Base-by-base conservation (phyloP, 768 basidiomycete species). In the Tylopilus intermedius region DNA sequence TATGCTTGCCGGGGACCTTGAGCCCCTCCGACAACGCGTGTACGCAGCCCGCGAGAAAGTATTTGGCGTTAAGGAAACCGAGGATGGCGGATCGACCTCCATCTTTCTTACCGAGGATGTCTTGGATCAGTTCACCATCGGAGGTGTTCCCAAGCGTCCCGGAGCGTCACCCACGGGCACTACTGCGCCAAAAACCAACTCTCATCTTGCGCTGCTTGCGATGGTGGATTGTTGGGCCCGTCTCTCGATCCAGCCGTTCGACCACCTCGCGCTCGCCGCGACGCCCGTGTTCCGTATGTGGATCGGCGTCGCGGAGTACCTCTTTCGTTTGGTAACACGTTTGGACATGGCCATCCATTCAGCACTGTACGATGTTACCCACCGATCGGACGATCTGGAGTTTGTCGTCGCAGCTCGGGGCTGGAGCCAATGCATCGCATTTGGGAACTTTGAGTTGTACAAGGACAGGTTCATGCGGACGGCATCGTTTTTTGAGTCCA, bases 221-320 rank as follows among this genome's bases (percentile, higher is more conserved):
- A 98, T 99, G 94, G 96, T 97, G 18, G 96, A 99, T 70, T 94
- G 90, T 62, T 99, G 96, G 96, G 87, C 90, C 8, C 79, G 81
- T 47, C 81, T 98, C 47, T 73, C 76, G 0, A 94, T 96, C 64
- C 81, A 89, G 49, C 96, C 96, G 0, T 95, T 90, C 66, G 83
- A 81, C 32, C 94, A 98, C 72, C 83, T 98, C 56, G 80, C 86
- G 8, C 82, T 98, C 42, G 95, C 95, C 0, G 95, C 94, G 8
- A 99, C 94, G 2, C 96, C 96, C 0, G 80, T 98, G 33, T 99
- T 99, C 73, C 82, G 94, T 48, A 78, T 99, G 56, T 97, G 95
- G 85, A 86, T 99, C 47, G 95, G 95, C 29, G 93, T 97, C 11
- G 91, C 95, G 10, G 96, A 98, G 68, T 90, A 94, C 69, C 80